Evolutionary conservation across 345 rosid genomes (phyloP).

Genomic region (Conringia planisiliqua): DNA sequence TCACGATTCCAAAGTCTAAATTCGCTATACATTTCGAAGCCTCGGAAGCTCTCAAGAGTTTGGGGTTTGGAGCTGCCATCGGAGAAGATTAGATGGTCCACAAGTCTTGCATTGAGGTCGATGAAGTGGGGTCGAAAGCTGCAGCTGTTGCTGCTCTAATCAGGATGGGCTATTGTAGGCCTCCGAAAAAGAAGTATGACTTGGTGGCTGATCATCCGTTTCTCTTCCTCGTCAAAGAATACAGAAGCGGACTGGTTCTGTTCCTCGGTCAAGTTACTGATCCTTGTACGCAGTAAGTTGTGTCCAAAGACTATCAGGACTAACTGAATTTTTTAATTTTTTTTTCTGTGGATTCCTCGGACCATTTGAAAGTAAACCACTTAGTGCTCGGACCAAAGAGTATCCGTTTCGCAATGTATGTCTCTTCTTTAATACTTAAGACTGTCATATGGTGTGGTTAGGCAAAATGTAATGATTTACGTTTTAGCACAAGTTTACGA

Average conservation of each 20-base stretch:
- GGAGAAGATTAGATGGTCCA: background rate
- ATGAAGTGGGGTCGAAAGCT: conserved; percentile 26
- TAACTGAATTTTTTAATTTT: background rate
- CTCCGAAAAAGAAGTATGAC: background rate
- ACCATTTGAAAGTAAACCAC: background rate
- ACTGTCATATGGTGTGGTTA: no score
- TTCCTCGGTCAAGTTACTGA: conserved; percentile 27
- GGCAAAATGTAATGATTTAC: no score
- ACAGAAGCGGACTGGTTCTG: background rate
- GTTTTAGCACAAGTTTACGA: no score
- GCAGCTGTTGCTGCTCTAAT: conserved; percentile 7
- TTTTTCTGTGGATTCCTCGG: background rate
- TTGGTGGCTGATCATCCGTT: conserved; percentile 29
- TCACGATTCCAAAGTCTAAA: conserved; percentile 18
- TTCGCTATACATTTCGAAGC: conserved; percentile 9
- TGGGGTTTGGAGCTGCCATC: background rate
- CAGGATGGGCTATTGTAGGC: accelerated
- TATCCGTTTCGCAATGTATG: no score
- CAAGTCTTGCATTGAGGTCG: conserved; percentile 26
- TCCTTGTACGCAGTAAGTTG: conserved; percentile 14
- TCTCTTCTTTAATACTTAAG: no score
- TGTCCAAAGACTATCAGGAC: background rate
- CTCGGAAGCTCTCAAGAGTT: conserved; percentile 4
- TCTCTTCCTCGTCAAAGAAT: conserved; percentile 15
- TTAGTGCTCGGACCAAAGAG: no score